A percentile compares a stretch with the other conserved stretches of the same genome.
phyloP scores from a whole-genome alignment of 257 asterid species.

The Solanum sitiens region DNA sequence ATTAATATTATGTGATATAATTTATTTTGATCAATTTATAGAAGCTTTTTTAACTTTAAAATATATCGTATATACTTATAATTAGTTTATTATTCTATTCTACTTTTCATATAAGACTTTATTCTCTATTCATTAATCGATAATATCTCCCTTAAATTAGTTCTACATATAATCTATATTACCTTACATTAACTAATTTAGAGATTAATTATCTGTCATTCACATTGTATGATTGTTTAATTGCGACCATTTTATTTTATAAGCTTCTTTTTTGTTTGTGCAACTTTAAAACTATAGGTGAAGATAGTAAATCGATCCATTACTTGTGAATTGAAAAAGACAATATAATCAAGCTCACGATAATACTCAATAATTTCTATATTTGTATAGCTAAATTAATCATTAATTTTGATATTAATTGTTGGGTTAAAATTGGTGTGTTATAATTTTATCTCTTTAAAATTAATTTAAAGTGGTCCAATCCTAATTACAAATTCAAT shows the following conservation, averaged over 20 bases:
- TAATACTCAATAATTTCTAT: neutral
- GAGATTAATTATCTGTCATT: neutral
- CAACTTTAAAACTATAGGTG: neutral
- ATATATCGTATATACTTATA: neutral
- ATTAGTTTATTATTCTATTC: neutral
- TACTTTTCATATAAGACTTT: neutral
- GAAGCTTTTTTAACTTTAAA: too few species aligned
- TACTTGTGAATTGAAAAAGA: too few species aligned
- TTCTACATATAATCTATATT: neutral
- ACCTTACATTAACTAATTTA: neutral
- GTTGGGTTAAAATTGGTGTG: too few species aligned
- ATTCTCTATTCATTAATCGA: neutral
- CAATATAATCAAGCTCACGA: too few species aligned
- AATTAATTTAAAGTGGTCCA: neutral
- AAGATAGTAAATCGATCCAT: too few species aligned
- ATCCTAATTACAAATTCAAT: neutral
- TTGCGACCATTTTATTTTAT: neutral
- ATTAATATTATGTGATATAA: rapidly evolving
- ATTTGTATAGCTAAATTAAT: too few species aligned
- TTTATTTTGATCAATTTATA: neutral
- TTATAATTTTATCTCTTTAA: neutral
- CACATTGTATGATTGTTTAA: neutral
- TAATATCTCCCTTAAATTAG: neutral
- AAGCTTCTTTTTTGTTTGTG: neutral
- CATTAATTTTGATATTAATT: too few species aligned